These are phyloP conservation scores for Solanum bukasovii DNA, from an alignment of 257 asterid genomes.

Conservation along the genomic window DNA sequence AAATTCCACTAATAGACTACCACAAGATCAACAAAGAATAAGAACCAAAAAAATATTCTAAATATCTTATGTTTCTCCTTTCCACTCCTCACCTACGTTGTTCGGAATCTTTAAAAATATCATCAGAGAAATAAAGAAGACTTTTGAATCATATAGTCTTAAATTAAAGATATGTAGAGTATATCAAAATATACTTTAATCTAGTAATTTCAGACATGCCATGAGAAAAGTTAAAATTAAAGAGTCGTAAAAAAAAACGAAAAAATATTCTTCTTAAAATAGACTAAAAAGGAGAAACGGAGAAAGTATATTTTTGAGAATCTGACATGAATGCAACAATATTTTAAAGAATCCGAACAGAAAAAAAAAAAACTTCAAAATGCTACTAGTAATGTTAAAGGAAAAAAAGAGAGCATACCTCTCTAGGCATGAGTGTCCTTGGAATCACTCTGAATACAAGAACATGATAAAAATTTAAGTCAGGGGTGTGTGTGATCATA, in stretches of 20 bases:
- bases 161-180: neutral
- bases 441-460: slow-evolving; percentile 27
- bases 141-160: neutral
- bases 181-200: neutral
- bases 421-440: slow-evolving; percentile 24
- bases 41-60: neutral
- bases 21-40: neutral
- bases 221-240: neutral
- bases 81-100: neutral
- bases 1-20: slow-evolving; percentile 3
- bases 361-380: neutral
- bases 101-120: neutral
- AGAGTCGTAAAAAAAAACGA: neutral
- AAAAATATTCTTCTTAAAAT: neutral
- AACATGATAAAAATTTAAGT: slow-evolving; percentile 7
- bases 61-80: neutral
- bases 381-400: neutral
- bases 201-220: neutral
- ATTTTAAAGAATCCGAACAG: neutral
- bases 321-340: neutral
- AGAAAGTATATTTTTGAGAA: neutral
- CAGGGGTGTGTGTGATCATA: neutral
- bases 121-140: neutral
- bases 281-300: neutral
- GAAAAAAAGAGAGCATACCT: slow-evolving; percentile 8